These are phyloP conservation scores for Leucaena leucocephala DNA, from an alignment of 306 rosid species.

Conservation along the genomic window DNA sequence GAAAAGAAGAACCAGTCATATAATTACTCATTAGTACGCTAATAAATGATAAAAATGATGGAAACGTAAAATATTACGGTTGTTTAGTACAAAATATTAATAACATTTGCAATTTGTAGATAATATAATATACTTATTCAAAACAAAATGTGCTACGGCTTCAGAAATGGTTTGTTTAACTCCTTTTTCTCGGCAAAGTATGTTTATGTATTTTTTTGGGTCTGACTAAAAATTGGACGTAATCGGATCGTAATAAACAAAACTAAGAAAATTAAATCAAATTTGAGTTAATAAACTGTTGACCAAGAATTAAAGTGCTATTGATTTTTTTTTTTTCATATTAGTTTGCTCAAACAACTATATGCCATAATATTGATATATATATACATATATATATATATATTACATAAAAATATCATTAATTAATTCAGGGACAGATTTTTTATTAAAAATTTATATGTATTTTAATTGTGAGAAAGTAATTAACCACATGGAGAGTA, in stretches of 20 bases:
- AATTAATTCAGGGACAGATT: too few species aligned
- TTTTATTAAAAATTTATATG: too few species aligned
- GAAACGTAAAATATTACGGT: neutral
- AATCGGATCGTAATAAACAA: neutral
- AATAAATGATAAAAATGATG: neutral
- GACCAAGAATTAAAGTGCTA: neutral
- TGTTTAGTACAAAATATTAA: neutral
- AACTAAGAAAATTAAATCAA: neutral
- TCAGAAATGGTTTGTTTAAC: neutral
- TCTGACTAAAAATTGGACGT: neutral
- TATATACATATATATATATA: too few species aligned
- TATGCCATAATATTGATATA: neutral
- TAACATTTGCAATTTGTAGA: neutral
- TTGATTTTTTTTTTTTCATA: neutral
- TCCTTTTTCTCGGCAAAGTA: neutral
- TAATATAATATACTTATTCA: neutral
- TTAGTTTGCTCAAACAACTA: neutral
- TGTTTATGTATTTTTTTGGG: neutral
- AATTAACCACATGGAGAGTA: too few species aligned
- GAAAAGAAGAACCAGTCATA: too few species aligned
- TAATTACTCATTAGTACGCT: neutral
- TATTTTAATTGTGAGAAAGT: too few species aligned
- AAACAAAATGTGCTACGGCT: neutral
- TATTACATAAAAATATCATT: too few species aligned
- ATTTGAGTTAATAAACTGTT: neutral